Conservation (phyloP, 2,329 filamentous ascomycete species). For the Mycosphaerelloides madeirae region DNA sequence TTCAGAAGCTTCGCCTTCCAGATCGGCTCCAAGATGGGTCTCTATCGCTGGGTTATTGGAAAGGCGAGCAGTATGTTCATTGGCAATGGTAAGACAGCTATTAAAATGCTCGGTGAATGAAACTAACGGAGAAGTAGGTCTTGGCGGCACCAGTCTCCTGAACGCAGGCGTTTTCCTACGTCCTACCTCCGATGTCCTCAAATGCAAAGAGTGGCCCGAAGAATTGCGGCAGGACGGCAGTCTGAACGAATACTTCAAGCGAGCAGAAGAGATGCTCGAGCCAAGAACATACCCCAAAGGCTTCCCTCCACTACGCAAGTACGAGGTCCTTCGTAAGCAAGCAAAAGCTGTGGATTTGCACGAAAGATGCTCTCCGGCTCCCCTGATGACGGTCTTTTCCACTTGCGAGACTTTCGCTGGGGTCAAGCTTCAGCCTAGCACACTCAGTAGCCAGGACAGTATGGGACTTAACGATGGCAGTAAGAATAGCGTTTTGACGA, state of each 20-base stretch:
- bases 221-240: constrained; percentile 20
- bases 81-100: too few relatives aligned
- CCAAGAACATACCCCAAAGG: constrained; percentile 55
- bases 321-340: constrained; percentile 54
- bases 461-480: constrained; percentile 65
- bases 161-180: constrained; percentile 65
- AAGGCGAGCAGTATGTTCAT: constrained; percentile 60
- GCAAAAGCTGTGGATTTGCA: constrained; percentile 41
- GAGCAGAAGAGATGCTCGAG: constrained; percentile 54
- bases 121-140: too few relatives aligned
- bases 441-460: constrained; percentile 57
- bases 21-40: constrained; percentile 53
- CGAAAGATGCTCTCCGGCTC: background rate
- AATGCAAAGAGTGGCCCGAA: constrained; percentile 53
- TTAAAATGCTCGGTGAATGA: too few relatives aligned
- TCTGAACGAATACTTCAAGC: constrained; percentile 45
- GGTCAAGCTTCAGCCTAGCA: constrained; percentile 58
- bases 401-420: constrained; percentile 60
- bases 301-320: constrained; percentile 56
- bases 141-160: constrained; percentile 62
- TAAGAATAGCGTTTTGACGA: constrained; percentile 62
- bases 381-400: constrained; percentile 55
- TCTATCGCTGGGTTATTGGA: constrained; percentile 61
- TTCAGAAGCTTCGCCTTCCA: background rate
- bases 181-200: constrained; percentile 52